Evolutionary conservation across 2,329 filamentous ascomycete genomes (phyloP).

Genomic region (Ophiostoma himal-ulmi): DNA sequence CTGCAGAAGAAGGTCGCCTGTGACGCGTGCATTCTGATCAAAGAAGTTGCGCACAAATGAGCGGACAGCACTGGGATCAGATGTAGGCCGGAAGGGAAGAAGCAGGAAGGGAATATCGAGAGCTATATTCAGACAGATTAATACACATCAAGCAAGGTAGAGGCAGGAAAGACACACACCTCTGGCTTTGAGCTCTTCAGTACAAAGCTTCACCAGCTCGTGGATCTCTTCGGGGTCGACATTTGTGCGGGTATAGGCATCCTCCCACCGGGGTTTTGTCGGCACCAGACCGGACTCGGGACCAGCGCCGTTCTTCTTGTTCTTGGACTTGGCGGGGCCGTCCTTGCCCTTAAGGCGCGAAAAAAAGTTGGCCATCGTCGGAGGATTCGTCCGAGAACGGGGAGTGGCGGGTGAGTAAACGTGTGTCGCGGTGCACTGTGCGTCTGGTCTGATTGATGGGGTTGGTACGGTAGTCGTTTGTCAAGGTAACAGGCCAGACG

Average conservation of each 20-base stretch:
- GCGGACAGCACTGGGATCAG: constrained; percentile 84
- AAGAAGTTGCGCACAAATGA: constrained; percentile 93
- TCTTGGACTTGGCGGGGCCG: constrained; percentile 50
- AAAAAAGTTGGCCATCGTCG: constrained; percentile 52
- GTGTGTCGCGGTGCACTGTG: background rate
- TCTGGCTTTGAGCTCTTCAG: constrained; percentile 86
- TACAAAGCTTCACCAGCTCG: constrained; percentile 78
- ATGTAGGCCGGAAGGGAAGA: constrained; percentile 87
- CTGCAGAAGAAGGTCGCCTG: constrained; percentile 67
- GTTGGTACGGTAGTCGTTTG: background rate
- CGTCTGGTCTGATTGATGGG: background rate
- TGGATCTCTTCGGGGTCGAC: constrained; percentile 88
- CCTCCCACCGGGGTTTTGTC: constrained; percentile 73
- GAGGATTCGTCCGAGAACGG: background rate
- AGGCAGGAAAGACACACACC: constrained; percentile 54
- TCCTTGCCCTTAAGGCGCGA: constrained; percentile 71
- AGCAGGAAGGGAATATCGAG: constrained; percentile 89
- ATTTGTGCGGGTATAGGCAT: constrained; percentile 76
- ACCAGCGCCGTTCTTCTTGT: constrained; percentile 58
- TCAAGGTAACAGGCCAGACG: background rate
- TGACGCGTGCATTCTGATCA: constrained; percentile 57
- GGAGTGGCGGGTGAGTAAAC: background rate
- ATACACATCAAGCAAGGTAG: background rate
- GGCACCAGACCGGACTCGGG: constrained; percentile 49
- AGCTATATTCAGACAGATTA: constrained; percentile 45